phyloP scores from a whole-genome alignment of 306 rosid species.

The Rosa rugosa region DNA sequence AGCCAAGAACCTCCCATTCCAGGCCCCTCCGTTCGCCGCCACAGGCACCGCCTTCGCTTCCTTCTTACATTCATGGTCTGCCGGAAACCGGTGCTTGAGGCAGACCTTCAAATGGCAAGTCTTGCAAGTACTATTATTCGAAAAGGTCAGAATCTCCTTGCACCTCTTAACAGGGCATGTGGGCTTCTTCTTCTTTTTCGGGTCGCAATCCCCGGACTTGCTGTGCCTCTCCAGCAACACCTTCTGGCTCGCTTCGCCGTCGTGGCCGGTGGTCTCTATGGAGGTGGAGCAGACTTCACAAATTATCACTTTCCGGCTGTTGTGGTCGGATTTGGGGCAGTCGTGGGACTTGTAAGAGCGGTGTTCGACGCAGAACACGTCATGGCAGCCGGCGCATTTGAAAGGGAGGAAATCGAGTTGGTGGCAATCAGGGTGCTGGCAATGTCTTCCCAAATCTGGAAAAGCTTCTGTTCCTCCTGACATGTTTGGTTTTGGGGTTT shows the following conservation, averaged over 20 bases:
- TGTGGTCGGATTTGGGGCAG: slow-evolving; percentile 68
- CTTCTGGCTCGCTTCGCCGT: slow-evolving; percentile 39
- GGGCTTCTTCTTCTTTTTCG: slow-evolving; percentile 72
- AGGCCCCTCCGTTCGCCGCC: slow-evolving; percentile 13
- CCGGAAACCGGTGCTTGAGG: slow-evolving; percentile 81
- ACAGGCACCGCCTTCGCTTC: background rate
- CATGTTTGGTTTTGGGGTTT: slow-evolving; percentile 29
- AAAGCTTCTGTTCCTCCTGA: slow-evolving; percentile 93
- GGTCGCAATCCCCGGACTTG: slow-evolving; percentile 69
- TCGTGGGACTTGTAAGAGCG: slow-evolving; percentile 69
- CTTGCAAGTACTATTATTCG: slow-evolving; percentile 67
- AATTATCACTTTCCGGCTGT: slow-evolving; percentile 75
- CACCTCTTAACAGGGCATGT: slow-evolving; percentile 70
- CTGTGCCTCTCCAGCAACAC: slow-evolving; percentile 50
- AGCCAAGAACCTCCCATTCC: slow-evolving; percentile 60
- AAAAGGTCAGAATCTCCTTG: slow-evolving; percentile 70
- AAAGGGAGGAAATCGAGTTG: slow-evolving; percentile 93
- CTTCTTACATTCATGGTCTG: slow-evolving; percentile 61
- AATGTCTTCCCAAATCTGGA: slow-evolving; percentile 83
- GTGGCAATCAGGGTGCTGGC: slow-evolving; percentile 64
- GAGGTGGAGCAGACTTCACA: slow-evolving; percentile 73
- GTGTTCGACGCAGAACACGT: slow-evolving; percentile 80
- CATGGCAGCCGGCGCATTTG: slow-evolving; percentile 64
- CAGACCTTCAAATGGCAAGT: slow-evolving; percentile 71
- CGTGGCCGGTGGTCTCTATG: slow-evolving; percentile 59